phyloP scores from a whole-genome alignment of 2,329 filamentous ascomycete species.

The Aspergillus texensis region DNA sequence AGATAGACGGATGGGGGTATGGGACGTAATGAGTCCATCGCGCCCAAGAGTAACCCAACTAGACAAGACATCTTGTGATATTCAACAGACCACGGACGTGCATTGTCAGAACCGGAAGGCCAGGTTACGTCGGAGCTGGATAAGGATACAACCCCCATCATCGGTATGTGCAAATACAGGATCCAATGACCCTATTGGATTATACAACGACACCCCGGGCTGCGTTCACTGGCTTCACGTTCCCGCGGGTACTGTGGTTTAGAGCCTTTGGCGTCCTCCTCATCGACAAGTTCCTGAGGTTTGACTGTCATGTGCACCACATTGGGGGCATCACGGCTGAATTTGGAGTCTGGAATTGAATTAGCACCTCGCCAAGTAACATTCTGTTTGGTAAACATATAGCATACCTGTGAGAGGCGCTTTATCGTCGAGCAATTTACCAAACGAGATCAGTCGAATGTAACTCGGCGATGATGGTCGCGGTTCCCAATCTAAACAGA shows the following conservation, averaged over 20 bases:
- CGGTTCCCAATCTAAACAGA: slow-evolving; percentile 72
- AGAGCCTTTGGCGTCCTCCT: slow-evolving; percentile 72
- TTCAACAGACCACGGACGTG: neutral
- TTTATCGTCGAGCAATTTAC: slow-evolving; percentile 88
- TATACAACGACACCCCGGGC: slow-evolving; percentile 65
- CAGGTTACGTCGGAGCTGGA: neutral
- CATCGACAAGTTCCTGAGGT: slow-evolving; percentile 79
- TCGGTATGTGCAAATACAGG: slow-evolving; percentile 1
- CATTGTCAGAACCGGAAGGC: neutral
- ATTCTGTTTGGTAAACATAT: neutral
- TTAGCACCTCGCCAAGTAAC: neutral
- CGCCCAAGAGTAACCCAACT: neutral
- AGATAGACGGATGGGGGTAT: neutral
- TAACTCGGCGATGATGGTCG: slow-evolving; percentile 83
- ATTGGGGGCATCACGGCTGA: slow-evolving; percentile 73
- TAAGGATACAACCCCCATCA: neutral
- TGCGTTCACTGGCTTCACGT: slow-evolving; percentile 58
- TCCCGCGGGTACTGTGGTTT: slow-evolving; percentile 56
- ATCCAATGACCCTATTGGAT: slow-evolving; percentile 52
- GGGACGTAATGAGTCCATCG: neutral
- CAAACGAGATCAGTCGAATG: slow-evolving; percentile 90
- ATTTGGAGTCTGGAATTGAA: slow-evolving; percentile 70
- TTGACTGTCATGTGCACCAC: slow-evolving; percentile 95
- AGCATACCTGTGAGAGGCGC: slow-evolving; percentile 76
- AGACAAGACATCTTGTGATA: neutral